Conservation (phyloP, 139 green algal genomes). For the Zygnema cylindricum region DNA sequence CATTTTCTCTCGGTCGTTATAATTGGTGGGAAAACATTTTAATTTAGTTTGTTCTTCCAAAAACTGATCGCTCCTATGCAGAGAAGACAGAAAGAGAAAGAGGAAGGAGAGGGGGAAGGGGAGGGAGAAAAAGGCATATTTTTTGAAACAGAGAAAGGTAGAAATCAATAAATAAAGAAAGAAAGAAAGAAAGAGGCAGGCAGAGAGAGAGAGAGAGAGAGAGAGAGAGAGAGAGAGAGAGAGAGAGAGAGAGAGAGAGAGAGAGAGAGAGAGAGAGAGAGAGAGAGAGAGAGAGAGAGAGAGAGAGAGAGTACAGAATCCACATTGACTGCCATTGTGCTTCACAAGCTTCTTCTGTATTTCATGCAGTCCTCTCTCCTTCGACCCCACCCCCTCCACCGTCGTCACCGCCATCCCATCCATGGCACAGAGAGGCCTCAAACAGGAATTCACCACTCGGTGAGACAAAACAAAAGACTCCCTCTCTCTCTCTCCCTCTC, state of each 20-base stretch:
- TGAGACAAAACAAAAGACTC: neutral
- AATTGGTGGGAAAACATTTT: too few species aligned
- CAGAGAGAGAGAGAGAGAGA: too few species aligned
- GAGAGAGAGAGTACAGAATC: slow-evolving; percentile 83
- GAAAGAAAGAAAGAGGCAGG: too few species aligned
- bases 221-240: neutral
- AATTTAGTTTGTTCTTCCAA: too few species aligned
- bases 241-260: neutral
- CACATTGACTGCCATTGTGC: slow-evolving; percentile 71
- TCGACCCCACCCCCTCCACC: slow-evolving; percentile 66
- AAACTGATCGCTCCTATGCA: too few species aligned
- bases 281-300: too few species aligned
- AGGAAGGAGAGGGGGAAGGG: too few species aligned
- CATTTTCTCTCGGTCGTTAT: too few species aligned
- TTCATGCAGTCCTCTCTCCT: neutral
- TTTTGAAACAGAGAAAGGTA: too few species aligned
- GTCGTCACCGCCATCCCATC: slow-evolving; percentile 68
- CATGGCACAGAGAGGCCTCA: slow-evolving; percentile 68
- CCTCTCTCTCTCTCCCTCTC: neutral
- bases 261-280: too few species aligned
- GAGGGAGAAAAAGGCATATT: neutral
- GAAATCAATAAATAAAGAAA: too few species aligned
- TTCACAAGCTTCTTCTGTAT: slow-evolving; percentile 52
- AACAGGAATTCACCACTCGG: slow-evolving; percentile 72
- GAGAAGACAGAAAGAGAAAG: too few species aligned